Evolutionary conservation across 371 early-diverging fungal species (phyloP), one percentile per base, ranked within the genome.

Genomic region (Mortierella sp.): DNA sequence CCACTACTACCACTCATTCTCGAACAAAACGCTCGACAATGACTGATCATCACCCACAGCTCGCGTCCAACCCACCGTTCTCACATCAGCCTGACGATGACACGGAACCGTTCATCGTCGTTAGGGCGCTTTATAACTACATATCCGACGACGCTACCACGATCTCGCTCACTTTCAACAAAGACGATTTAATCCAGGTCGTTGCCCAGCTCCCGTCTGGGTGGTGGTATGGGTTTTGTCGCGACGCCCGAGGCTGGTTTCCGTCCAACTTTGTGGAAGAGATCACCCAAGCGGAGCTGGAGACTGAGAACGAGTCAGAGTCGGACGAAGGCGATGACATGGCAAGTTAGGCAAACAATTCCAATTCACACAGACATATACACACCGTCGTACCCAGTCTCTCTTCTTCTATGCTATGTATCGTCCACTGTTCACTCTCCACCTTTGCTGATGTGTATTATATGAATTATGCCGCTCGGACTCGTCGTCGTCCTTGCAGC

Each of bases 201-300:
- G 82, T 93, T 31, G 85, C 89, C 6, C 88, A 91, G 62, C 88
- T 94, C 51, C 90, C 92, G 58, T 89, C 93, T 3, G 97, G 97
- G 8, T 96, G 97, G 97, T 96, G 97, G 97, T 93, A 95, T 70
- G 94, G 93, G 37, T 79, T 80, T 46, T 89, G 87, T 62, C 83
- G 84, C 66, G 87, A 84, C 48, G 64, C 72, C 49, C 84, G 88
- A 47, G 95, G 95, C 17, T 95, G 95, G 95, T 95, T 95, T 79
- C 97, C 95, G 4, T 67, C 67, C 30, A 72, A 72, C 44, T 72
- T 61, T 63, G 73, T 72, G 9, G 62, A 72, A 28, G 73, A 62
- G 55, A 66, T 72, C 62, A 27, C 59, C 17, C 62, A 72, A 59
- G 90, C 92, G 46, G 73, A 72, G 27, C 53, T 60, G 23, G 71